Base-by-base conservation (phyloP, 2,329 filamentous ascomycete genomes). In the Fusarium gaditjirri region DNA sequence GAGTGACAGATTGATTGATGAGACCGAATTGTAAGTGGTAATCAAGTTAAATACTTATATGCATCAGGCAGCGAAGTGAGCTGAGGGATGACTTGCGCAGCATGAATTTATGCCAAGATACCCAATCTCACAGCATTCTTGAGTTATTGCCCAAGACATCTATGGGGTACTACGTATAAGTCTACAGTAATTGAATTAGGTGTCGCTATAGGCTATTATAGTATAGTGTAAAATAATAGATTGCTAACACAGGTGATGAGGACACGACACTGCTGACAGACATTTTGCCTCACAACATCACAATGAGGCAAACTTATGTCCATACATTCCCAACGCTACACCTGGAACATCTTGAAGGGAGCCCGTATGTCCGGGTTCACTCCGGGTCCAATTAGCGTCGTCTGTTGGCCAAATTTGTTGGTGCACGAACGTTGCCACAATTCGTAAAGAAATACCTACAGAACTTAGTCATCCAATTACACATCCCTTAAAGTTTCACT, bases 141-240 rank as follows among this genome's bases (percentile, higher is more conserved):
- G 2, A 8, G 14, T 17, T 8, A 31, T 13, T 21, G 21, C 21
- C 21, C 5, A n/a, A 47, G 21, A 47, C 44, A 47, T 23, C 27
- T 17, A 7, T 10, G 6, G 16, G 27, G 14, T n/a, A 17, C 17
- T 5, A 8, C 21, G 17, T 31, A 21, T 7, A 21, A 3, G 21
- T 31, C 21, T 5, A 6, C 3, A 8, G 21, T 1, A 6, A 5
- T n/a, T 21, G 1, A 12, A 8, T 29, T 10, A 29, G 19, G 16
- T 4, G n/a, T 10, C 0, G 5, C 14, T n/a, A 21, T 17, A 5
- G 9, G 10, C 2, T 17, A 9, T 12, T 23, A 8, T 17, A 25
- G 25, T 4, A 4, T 25, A 25, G 25, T 25, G 25, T 25, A 25
- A 25, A 25, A 25, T 4, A 25, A 25, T 25, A 25, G 25, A 4